Evolutionary conservation across 2,329 filamentous ascomycete species (phyloP).

Genomic region (Fusarium chuoi): DNA sequence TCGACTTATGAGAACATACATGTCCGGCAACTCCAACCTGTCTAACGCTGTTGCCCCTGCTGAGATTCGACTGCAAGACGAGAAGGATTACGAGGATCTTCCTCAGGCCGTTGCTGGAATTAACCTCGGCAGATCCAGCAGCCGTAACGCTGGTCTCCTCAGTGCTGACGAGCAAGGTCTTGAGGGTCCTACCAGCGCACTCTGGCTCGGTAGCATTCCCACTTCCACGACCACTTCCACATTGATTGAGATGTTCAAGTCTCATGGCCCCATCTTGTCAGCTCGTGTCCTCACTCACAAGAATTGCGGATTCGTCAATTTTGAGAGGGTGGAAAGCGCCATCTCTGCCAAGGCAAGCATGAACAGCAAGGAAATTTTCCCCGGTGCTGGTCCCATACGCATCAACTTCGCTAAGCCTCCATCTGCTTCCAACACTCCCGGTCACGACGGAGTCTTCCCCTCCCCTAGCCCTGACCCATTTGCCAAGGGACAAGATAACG

Average conservation of each 20-base stretch:
- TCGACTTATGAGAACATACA: slow-evolving; percentile 75
- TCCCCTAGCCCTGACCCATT: slow-evolving; percentile 93
- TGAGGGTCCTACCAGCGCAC: slow-evolving; percentile 88
- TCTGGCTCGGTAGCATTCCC: slow-evolving; percentile 98
- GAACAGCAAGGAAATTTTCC: slow-evolving; percentile 98
- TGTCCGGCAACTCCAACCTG: slow-evolving; percentile 75
- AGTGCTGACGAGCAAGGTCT: slow-evolving; percentile 80
- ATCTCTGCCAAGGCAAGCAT: slow-evolving; percentile 87
- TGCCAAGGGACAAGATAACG: slow-evolving; percentile 63
- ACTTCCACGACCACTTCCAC: slow-evolving; percentile 97
- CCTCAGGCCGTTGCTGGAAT: slow-evolving; percentile 85
- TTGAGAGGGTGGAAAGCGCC: slow-evolving; percentile 89
- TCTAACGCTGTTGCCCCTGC: slow-evolving; percentile 80
- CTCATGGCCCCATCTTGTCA: slow-evolving; percentile 91
- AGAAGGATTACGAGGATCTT: slow-evolving; percentile 81
- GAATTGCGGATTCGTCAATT: slow-evolving; percentile 99
- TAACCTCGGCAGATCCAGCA: slow-evolving; percentile 74
- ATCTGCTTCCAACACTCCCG: slow-evolving; percentile 88
- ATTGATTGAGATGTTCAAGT: slow-evolving; percentile 91
- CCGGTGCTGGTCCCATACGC: slow-evolving; percentile 90
- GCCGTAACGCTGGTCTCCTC: slow-evolving; percentile 74
- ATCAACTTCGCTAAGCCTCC: slow-evolving; percentile 98
- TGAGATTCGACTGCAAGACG: slow-evolving; percentile 79
- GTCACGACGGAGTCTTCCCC: slow-evolving; percentile 85
- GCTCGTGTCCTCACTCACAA: slow-evolving; percentile 96